Evolutionary conservation across 768 basidiomycete genomes (phyloP), one percentile per base, ranked within the genome.

Genomic region (Hebeloma cylindrosporum): DNA sequence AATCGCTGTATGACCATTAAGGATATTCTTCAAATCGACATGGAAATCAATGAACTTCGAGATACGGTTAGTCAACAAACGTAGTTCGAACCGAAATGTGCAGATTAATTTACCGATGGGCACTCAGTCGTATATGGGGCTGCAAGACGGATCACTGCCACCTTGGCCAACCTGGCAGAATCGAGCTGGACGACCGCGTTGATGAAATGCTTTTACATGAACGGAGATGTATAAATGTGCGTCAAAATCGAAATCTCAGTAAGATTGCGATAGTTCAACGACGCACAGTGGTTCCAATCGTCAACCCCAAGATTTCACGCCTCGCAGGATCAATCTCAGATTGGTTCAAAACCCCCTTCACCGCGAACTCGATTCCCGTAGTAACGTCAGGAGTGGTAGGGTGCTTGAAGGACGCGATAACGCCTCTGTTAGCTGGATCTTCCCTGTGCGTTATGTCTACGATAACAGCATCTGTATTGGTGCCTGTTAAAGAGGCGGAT

Each of bases 121-220:
- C 72, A 72, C 25, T 79, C 77, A n/a, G 60, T 65, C 2, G 78
- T 78, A 59, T 78, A 82, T 0, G 79, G 78, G 3, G 75, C 78
- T 34, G 79, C 80, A 5, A 85, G 69, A 43, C 83, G 75, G 36
- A 85, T 70, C 27, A 85, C 80, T 0, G 80, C 83, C 0, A 85
- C 82, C 34, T 74, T 74, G 33, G 73, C 70, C 10, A 85, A 62
- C n/a, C 75, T 68, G 2, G 70, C 49, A 4, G 72, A 61, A 57
- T 83, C 75, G 18, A 72, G 59, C 62, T 83, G 80, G 13, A 85
- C 68, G 2, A 85, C 73, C 1, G 80, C 79, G 50, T 85, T 80
- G 18, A 80, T 68, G 45, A 80, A 80, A 56, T 77, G 74, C 67
- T 73, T 21, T 62, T 66, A n/a, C 14, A 5, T n/a, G n/a, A n/a